Base-by-base conservation (phyloP, 306 rosid species). In the Chamaecrista fasciculata region DNA sequence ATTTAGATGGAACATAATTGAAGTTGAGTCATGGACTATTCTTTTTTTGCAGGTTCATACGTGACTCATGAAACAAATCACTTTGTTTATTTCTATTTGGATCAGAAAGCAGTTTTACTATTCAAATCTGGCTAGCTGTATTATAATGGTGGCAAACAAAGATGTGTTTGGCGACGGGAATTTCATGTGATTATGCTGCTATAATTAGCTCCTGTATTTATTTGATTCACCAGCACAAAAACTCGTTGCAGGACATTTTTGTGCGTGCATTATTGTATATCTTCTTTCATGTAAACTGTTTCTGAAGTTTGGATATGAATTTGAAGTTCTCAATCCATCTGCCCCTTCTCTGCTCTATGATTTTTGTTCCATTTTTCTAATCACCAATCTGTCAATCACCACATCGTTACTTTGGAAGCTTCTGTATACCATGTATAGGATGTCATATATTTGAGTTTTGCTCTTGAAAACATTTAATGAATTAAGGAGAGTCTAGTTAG, bases 1-100 rank as follows among this genome's bases (percentile, higher is more conserved):
- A 49, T 37, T 60, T 40, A 62, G 69, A 53, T 33, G 74, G 29
- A 39, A 44, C 34, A 52, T 26, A 29, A 56, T 48, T 24, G 4
- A 64, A 75, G 63, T 18, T 48, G 78, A 43, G 51, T 53, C 25
- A 74, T 18, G 63, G 26, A 11, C 60, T 40, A 61, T 76, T 55
- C 47, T 52, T 56, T 53, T 40, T 72, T 40, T 75, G 74, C 92
- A 92, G 98, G 98, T 84, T 92, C 98, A 1, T 92, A 92, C 24
- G 98, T 92, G 86, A 92, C 98, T 71, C 98, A 92, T 59, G 98
- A 92, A 84, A 92, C 98, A 65, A 92, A 92, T 83, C 96, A 92
- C 89, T 92, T 92, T 53, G 92, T 92, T 65, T 92, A 92, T 84
- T 92, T 92, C 89, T 92, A 92, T 81, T 79, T 92, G 96, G 98